A percentile compares a stretch with the other conserved stretches of the same genome.
These are phyloP conservation scores for Rhynchospora tenuis DNA, from an alignment of 176 grass and related monocot species.

Conservation along the genomic window DNA sequence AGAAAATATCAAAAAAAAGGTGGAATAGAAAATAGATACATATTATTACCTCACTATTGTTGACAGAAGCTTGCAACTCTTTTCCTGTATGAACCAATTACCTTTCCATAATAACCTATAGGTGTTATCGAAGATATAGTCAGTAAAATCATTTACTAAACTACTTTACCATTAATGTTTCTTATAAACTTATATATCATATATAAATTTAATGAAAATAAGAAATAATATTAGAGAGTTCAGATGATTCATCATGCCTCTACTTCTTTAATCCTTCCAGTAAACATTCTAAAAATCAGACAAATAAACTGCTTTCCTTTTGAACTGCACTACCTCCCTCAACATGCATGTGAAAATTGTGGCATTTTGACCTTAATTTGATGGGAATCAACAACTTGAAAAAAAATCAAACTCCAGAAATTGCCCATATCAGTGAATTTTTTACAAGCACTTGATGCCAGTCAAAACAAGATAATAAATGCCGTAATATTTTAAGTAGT, in stretches of 20 bases:
- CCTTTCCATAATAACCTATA: conserved; percentile 82
- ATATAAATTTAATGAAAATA: conserved; percentile 10
- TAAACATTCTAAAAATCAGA: background rate
- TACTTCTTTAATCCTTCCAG: background rate
- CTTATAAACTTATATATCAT: too few relatives aligned
- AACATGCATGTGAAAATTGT: background rate
- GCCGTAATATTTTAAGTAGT: background rate
- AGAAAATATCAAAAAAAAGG: background rate
- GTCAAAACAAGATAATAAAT: background rate
- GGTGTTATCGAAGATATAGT: conserved; percentile 4
- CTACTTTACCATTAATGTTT: background rate
- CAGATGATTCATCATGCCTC: too few relatives aligned
- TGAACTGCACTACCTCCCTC: too few relatives aligned
- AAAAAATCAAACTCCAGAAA: background rate
- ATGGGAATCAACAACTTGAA: background rate
- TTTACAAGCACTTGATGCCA: background rate
- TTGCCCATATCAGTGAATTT: background rate
- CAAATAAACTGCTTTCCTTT: background rate
- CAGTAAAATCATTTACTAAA: too few relatives aligned
- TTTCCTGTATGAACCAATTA: conserved; percentile 96
- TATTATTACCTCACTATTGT: conserved; percentile 57
- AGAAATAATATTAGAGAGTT: too few relatives aligned
- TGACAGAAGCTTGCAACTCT: conserved; percentile 80
- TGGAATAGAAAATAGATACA: background rate
- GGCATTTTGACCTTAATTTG: background rate